Conservation (phyloP, 805 yeast genomes). For the Saccharomycopsis fodiens region DNA sequence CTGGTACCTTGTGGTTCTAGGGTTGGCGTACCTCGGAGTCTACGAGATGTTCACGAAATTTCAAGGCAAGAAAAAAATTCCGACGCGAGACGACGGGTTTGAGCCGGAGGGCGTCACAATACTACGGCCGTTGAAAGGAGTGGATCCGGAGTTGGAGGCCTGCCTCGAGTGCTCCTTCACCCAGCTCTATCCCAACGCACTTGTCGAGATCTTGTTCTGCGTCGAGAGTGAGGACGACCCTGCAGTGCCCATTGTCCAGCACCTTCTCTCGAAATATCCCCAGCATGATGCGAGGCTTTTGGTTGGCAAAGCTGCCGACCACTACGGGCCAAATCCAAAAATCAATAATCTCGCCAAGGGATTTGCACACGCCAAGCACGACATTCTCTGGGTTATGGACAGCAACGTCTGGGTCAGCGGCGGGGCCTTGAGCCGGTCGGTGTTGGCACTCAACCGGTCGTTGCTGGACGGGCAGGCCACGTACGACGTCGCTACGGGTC, state of each 20-base stretch:
- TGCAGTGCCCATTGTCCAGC: constrained; percentile 48
- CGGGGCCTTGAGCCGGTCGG: constrained; percentile 58
- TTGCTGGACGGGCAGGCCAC: constrained; percentile 41
- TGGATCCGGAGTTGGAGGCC: constrained; percentile 64
- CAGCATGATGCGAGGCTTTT: constrained; percentile 51
- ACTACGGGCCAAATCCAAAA: constrained; percentile 83
- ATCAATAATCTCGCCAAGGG: constrained; percentile 85
- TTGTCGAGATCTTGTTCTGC: constrained; percentile 68
- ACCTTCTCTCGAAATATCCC: constrained; percentile 46
- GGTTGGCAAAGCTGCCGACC: constrained; percentile 38
- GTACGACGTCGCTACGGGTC: constrained; percentile 19
- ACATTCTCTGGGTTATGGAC: constrained; percentile 79
- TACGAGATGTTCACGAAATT: constrained; percentile 32
- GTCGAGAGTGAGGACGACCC: constrained; percentile 59
- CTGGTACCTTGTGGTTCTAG: constrained; percentile 35
- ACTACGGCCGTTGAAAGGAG: constrained; percentile 74
- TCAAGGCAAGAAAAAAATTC: constrained; percentile 20
- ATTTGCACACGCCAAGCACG: constrained; percentile 56
- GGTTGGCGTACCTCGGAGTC: constrained; percentile 35
- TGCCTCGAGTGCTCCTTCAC: constrained; percentile 62
- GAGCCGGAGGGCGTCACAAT: constrained; percentile 65
- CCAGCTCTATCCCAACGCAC: constrained; percentile 56
- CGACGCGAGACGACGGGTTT: constrained; percentile 25
- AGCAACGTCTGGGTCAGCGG: constrained; percentile 75
- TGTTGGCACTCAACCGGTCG: constrained; percentile 40